Conservation (phyloP, 441 rosid genomes). For the Croton setiger region DNA sequence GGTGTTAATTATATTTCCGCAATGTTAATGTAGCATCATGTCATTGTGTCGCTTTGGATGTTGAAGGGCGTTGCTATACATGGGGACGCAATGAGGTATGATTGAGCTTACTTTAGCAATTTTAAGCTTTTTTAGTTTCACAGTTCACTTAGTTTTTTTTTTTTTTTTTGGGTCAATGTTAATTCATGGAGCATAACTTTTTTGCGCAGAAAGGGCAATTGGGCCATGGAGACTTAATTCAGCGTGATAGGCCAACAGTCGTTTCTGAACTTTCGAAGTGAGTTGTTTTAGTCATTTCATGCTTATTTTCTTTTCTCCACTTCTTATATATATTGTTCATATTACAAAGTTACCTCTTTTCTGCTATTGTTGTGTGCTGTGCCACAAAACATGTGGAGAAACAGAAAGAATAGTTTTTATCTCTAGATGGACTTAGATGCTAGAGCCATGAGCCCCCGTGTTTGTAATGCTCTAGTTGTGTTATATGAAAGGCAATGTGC, state of each 20-base stretch:
- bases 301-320: no score
- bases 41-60: conserved; percentile 96
- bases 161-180: conserved; percentile 10
- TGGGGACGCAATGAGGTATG: conserved; percentile 98
- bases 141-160: no score
- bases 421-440: no score
- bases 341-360: no score
- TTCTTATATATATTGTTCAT: no score
- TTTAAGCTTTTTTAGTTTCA: conserved; percentile 3
- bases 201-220: conserved; percentile 86
- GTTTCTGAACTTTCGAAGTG: conserved; percentile 93
- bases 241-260: conserved; percentile 88
- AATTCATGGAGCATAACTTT: conserved; percentile 22
- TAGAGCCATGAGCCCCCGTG: no score
- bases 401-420: no score
- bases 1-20: neutral
- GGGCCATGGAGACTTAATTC: conserved; percentile 91
- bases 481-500: no score
- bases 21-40: conserved; percentile 58
- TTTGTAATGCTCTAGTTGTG: no score
- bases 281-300: conserved; percentile 20
- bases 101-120: conserved; percentile 12
- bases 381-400: no score
- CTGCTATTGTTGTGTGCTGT: no score
- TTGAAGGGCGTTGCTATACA: conserved; percentile 91